Evolutionary conservation across 164 flowering plant species (phyloP).

Genomic region (Cinnamomum chago): DNA sequence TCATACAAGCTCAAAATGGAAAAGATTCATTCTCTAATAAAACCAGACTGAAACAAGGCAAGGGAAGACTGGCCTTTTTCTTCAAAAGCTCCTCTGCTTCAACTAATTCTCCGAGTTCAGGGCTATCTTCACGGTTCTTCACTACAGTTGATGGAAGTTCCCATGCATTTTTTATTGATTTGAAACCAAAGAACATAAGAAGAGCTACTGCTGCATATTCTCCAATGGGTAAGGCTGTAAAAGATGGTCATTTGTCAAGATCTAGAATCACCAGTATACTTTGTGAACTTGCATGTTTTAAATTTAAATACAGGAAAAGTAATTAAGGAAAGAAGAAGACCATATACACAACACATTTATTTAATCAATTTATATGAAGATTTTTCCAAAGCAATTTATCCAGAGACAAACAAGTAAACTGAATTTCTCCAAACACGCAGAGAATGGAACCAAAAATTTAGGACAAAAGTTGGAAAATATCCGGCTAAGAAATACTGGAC

Average conservation of each 20-base stretch:
- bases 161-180: conserved; percentile 95
- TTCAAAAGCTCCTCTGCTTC: conserved; percentile 99
- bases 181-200: conserved; percentile 84
- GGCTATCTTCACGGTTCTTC: conserved; percentile 39
- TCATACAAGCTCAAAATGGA: not conserved
- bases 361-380: not conserved
- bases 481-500: too few species aligned
- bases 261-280: not conserved
- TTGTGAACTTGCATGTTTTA: not conserved
- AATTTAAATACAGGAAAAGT: not conserved
- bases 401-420: not conserved
- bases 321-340: not conserved
- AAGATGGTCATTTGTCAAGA: conserved; percentile 1
- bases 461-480: not conserved
- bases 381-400: not conserved
- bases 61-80: conserved; percentile 54
- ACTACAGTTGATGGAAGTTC: conserved; percentile 61
- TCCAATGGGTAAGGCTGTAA: conserved; percentile 92
- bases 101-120: conserved; percentile 75
- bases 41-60: not conserved
- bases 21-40: not conserved
- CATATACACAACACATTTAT: not conserved
- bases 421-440: not conserved
- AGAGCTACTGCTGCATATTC: conserved; percentile 95
- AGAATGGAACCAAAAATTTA: not conserved